Evolutionary conservation across 1,139 yeast species (phyloP), one percentile per base, ranked within the genome.

Genomic region (Citeromyces siamensis): DNA sequence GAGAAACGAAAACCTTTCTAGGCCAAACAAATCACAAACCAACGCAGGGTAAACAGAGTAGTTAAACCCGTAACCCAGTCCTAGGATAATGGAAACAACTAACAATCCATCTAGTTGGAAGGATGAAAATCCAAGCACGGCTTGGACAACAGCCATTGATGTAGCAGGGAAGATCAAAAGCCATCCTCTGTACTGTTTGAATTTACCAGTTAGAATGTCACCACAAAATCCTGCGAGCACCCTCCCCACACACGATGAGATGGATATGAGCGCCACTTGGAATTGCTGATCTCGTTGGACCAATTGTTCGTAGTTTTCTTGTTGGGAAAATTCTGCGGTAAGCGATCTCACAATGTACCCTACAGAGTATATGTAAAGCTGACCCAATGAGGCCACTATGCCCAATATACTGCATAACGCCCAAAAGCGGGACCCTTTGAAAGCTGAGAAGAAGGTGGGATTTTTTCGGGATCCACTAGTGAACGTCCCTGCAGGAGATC

Each of bases 281-380:
- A 61, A 53, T 41, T 72, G 77, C 47, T 74, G 81, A 37, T 66
- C 64, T 28, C 55, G 53, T 46, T 71, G 75, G 21, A 50, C 40
- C 29, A 46, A 33, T 2, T 40, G 44, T n/a, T 39, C 44, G 19
- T 46, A 45, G 10, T 40, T 36, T 6, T 41, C 36, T 3, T 37
- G 8, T 31, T 45, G 35, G 12, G 35, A 19, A 14, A 65, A 52
- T 13, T 31, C 33, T 13, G 18, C 17, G 4, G 33, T 31, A 22
- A 73, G 56, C 1, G 81, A 75, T 44, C 66, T 68, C 8, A 70
- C 74, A 56, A 74, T 71, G 46, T 69, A 71, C 1, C 81, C 81
- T 14, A 71, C 73, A 0, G 77, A 71, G 46, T 72, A 74, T 18
- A 74, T 74, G 50, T 71, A 74, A 74, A 73, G 68, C 48, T 73